These are phyloP conservation scores for Mucor plumbeus DNA, from an alignment of 371 early-diverging fungal genomes.

Conservation along the genomic window DNA sequence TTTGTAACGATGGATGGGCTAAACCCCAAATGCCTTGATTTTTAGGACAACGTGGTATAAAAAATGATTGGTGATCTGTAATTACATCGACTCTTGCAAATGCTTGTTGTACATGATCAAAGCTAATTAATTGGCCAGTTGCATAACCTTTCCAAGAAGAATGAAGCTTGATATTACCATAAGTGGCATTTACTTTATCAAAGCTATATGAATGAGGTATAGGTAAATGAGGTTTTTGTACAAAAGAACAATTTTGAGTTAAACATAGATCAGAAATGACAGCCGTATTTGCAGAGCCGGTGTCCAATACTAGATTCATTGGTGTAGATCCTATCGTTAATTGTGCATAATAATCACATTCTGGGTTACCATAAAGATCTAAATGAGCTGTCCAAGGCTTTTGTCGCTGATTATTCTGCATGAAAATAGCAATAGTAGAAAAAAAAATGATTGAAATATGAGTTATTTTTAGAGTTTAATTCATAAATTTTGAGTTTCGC, in stretches of 20 bases:
- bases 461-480: background rate
- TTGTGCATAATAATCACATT: conserved; percentile 21
- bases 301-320: conserved; percentile 19
- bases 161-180: conserved; percentile 14
- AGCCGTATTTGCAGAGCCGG: conserved; percentile 18
- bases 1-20: conserved; percentile 11
- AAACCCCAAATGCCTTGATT: conserved; percentile 21
- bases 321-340: conserved; percentile 13
- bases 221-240: conserved; percentile 15
- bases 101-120: conserved; percentile 1
- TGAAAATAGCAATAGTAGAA: background rate
- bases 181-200: conserved; percentile 15
- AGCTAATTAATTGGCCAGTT: conserved; percentile 7
- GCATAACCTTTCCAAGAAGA: conserved; percentile 18
- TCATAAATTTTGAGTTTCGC: background rate
- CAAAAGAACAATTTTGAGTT: conserved; percentile 15
- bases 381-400: conserved; percentile 16
- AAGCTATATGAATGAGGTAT: conserved; percentile 5
- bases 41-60: conserved; percentile 12
- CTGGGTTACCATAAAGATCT: conserved; percentile 15
- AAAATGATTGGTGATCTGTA: conserved; percentile 14
- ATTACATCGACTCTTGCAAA: conserved; percentile 13
- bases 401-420: background rate
- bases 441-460: background rate
- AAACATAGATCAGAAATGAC: conserved; percentile 11